These are phyloP conservation scores for Potentilla sterilis DNA, from an alignment of 306 rosid species.

Conservation along the genomic window DNA sequence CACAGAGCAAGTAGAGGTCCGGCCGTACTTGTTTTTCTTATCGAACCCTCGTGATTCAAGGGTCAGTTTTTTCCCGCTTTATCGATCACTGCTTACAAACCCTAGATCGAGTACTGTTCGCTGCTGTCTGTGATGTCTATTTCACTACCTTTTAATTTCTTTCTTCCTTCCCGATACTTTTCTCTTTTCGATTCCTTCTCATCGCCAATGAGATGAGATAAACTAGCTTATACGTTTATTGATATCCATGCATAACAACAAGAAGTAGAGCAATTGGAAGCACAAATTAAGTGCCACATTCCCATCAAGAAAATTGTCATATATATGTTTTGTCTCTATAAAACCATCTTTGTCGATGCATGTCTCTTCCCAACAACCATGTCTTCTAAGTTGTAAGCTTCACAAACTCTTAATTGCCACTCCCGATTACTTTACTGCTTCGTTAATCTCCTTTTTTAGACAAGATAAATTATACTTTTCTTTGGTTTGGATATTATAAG, in stretches of 20 bases:
- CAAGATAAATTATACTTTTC: not conserved
- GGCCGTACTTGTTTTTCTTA: constrained; percentile 38
- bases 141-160: constrained; percentile 25
- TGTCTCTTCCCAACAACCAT: constrained; percentile 54
- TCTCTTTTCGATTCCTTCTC: not conserved
- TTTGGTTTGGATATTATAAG: not conserved
- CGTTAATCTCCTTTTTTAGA: not conserved
- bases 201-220: not conserved
- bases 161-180: constrained; percentile 39
- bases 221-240: not conserved
- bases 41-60: constrained; percentile 65
- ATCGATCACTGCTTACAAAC: constrained; percentile 29
- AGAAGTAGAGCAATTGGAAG: not conserved
- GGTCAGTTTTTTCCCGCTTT: constrained; percentile 47
- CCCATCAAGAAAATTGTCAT: constrained; percentile 29
- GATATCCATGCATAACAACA: not conserved
- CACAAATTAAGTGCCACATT: constrained; percentile 41
- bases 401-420: not conserved
- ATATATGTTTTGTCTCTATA: constrained; percentile 64
- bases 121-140: constrained; percentile 38
- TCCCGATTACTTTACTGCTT: constrained; percentile 10
- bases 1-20: constrained; percentile 47
- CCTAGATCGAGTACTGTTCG: constrained; percentile 6
- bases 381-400: constrained; percentile 28
- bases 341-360: constrained; percentile 53